Evolutionary conservation across 768 basidiomycete genomes (phyloP).

Genomic region (Chalciporus pseudorubinellus): DNA sequence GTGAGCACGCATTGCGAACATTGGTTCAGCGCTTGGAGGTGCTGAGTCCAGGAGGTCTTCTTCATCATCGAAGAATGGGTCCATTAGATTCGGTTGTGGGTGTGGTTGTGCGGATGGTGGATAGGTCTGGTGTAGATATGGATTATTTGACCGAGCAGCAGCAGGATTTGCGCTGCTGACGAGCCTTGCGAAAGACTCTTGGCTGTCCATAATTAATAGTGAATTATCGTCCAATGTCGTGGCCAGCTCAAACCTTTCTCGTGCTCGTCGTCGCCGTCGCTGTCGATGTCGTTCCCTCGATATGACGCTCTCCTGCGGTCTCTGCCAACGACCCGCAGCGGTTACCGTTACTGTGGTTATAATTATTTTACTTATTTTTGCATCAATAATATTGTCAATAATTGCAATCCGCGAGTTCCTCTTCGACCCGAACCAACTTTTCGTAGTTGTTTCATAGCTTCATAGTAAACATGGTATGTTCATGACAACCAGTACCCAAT

Average conservation of each 20-base stretch:
- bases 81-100: conserved; percentile 51
- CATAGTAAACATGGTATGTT: neutral
- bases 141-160: conserved; percentile 1
- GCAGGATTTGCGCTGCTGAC: conserved; percentile 29
- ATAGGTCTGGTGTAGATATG: conserved; percentile 39
- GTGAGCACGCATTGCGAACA: conserved; percentile 40
- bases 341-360: neutral
- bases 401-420: neutral
- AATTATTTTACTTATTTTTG: neutral
- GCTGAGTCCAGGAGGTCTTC: conserved; percentile 43
- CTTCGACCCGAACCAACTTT: neutral
- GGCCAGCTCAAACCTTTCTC: neutral
- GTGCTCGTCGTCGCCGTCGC: conserved; percentile 6
- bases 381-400: too few species aligned
- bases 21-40: conserved; percentile 50
- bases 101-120: conserved; percentile 47
- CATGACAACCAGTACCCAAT: neutral
- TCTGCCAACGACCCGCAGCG: too few species aligned
- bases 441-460: neutral
- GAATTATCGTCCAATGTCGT: neutral
- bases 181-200: conserved; percentile 29
- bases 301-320: neutral
- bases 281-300: neutral
- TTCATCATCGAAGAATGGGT: conserved; percentile 83
- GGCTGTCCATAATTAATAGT: conserved; percentile 22